Evolutionary conservation across 352 stramenopile genomes (phyloP), one percentile per base, ranked within the genome.

Genomic region (Phytophthora hybrid): DNA sequence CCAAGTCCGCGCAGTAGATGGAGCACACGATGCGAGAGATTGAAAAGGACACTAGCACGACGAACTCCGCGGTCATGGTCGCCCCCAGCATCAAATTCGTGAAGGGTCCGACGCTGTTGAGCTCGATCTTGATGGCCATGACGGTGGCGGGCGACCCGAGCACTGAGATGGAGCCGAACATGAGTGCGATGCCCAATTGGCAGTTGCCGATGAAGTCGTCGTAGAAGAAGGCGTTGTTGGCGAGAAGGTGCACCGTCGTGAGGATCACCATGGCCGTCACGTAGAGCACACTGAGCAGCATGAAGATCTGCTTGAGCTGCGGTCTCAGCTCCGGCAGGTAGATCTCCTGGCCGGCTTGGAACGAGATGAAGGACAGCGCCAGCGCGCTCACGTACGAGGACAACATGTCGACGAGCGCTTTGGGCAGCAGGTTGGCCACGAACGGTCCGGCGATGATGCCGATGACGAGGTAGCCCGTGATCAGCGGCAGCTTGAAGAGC

Each of bases 101-200:
- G 66, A 93, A 93, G 5, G 83, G 83, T 2, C 86, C 86, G 51
- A 90, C 86, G 31, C 84, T 90, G 54, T 93, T 90, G 59, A 91
- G 78, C 60, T 26, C 23, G 23, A 26, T 26, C 23, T 26, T 26
- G 23, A 26, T 26, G 23, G 23, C 86, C 84, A 93, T 91, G 49
- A 91, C 83, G 11, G 86, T 93, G 7, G 84, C 79, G 0, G 86
- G 86, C 13, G 86, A 93, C 2, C 77, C 83, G 8, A 92, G 71
- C 37, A 93, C 86, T 4, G 82, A 88, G 59, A 91, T 93, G 60
- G 86, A 93, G 52, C 74, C 86, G 37, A 93, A 93, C 80, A 93
- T 86, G 74, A 91, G 83, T 3, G 81, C 82, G 54, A 93, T 91
- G 5, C 83, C 82, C 49, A 93, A 61, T 57, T 91, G 79, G 63